These are phyloP conservation scores for Trypanosoma conorhini DNA, from an alignment of 208 protist genomes.

Conservation along the genomic window DNA sequence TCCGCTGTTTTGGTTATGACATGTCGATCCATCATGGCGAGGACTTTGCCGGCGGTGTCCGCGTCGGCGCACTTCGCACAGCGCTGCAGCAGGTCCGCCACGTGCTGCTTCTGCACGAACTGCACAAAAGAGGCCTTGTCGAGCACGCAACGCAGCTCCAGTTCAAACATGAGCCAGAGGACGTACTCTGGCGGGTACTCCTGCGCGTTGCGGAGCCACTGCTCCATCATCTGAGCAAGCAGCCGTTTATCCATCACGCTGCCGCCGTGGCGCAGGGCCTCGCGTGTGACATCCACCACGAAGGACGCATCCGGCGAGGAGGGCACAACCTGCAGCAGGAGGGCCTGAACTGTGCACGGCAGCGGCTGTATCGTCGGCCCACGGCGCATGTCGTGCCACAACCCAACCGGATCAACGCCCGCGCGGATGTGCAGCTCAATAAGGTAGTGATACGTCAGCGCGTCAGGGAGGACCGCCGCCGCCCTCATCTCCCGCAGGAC, in stretches of 20 bases:
- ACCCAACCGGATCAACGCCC: conserved; percentile 51
- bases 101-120: conserved; percentile 72
- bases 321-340: conserved; percentile 72
- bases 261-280: conserved; percentile 52
- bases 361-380: conserved; percentile 47
- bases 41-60: conserved; percentile 55
- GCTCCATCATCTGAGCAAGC: conserved; percentile 61
- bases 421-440: conserved; percentile 80
- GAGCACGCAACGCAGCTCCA: conserved; percentile 71
- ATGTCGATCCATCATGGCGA: conserved; percentile 88
- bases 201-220: conserved; percentile 43
- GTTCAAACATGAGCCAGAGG: conserved; percentile 21
- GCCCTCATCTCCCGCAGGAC: conserved; percentile 60
- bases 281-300: conserved; percentile 68
- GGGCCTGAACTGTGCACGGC: conserved; percentile 60
- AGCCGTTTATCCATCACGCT: conserved; percentile 67
- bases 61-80: conserved; percentile 80
- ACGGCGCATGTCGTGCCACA: conserved; percentile 72
- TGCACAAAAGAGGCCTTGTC: conserved; percentile 76
- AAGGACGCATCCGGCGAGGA: conserved; percentile 47
- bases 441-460: conserved; percentile 82
- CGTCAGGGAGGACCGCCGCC: conserved; percentile 37
- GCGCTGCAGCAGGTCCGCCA: conserved; percentile 71
- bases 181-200: conserved; percentile 73
- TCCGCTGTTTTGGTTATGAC: conserved; percentile 72